These are phyloP conservation scores for Trichosporon asahii DNA, from an alignment of 1,284 basidiomycete species.

Conservation along the genomic window DNA sequence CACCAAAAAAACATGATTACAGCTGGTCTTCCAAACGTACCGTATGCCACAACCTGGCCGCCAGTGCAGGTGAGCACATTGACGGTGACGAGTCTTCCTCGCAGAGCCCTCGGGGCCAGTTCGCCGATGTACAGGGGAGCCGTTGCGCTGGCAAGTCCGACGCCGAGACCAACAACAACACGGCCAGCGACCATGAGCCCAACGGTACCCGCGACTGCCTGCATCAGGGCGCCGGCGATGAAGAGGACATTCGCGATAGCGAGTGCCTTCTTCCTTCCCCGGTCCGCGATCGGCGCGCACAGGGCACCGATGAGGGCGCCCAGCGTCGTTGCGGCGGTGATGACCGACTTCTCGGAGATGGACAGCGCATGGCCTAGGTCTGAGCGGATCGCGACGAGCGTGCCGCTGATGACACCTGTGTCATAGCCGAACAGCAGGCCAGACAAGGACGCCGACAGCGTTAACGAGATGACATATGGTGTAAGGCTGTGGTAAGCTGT, in stretches of 20 bases:
- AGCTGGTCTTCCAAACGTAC: constrained; percentile 28
- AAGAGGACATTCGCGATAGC: constrained; percentile 70
- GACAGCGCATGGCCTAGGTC: constrained; percentile 65
- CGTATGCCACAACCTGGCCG: constrained; percentile 74
- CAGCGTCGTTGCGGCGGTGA: constrained; percentile 74
- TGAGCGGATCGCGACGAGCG: constrained; percentile 62
- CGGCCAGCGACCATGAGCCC: constrained; percentile 72
- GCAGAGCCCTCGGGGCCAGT: constrained; percentile 68
- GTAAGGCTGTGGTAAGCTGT: constrained; percentile 30
- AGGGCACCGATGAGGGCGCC: constrained; percentile 70
- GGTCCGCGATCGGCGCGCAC: constrained; percentile 68
- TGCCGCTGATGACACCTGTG: constrained; percentile 69
- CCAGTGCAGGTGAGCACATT: constrained; percentile 53
- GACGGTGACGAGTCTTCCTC: constrained; percentile 67
- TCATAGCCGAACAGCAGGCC: constrained; percentile 76
- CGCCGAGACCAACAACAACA: constrained; percentile 60
- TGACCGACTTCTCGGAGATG: constrained; percentile 70
- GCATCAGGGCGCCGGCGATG: constrained; percentile 65
- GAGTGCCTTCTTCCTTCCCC: constrained; percentile 66
- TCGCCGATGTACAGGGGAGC: constrained; percentile 81
- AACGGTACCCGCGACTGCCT: constrained; percentile 61
- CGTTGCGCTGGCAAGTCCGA: constrained; percentile 67
- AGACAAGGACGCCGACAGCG: constrained; percentile 56
- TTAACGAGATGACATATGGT: constrained; percentile 37
- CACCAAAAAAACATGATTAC: no score